phyloP scores from a whole-genome alignment of 2,329 filamentous ascomycete genomes.

The Calycina marina region DNA sequence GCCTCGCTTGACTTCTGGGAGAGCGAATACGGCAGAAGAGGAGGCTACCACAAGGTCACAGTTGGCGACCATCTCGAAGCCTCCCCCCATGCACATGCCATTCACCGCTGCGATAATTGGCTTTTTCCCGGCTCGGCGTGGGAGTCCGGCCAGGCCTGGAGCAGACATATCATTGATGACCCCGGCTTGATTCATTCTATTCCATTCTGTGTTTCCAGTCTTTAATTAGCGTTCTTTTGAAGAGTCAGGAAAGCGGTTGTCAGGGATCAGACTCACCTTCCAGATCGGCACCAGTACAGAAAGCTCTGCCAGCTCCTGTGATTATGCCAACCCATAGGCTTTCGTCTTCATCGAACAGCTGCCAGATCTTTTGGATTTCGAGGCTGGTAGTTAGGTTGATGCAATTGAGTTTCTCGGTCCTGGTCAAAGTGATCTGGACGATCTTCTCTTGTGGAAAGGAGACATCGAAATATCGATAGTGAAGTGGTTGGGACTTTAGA shows the following conservation, averaged over 20 bases:
- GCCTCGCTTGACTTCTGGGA: conserved; percentile 57
- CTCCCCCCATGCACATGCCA: conserved; percentile 40
- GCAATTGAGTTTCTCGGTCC: conserved; percentile 40
- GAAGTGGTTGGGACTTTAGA: too few species aligned
- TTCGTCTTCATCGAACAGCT: conserved; percentile 46
- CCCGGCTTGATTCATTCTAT: conserved; percentile 18
- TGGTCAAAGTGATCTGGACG: conserved; percentile 43
- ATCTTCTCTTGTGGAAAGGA: conserved; percentile 37
- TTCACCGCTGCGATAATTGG: conserved; percentile 46
- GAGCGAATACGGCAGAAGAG: conserved; percentile 40
- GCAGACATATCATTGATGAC: conserved; percentile 16
- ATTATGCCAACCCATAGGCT: conserved; percentile 45
- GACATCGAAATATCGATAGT: conserved; percentile 19
- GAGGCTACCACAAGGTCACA: conserved; percentile 51
- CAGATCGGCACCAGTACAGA: conserved; percentile 52
- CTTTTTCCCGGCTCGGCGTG: conserved; percentile 41
- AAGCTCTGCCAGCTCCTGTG: conserved; percentile 45
- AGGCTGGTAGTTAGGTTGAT: conserved; percentile 24
- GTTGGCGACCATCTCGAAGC: conserved; percentile 25
- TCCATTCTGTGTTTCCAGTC: conserved; percentile 33
- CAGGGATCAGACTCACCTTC: conserved; percentile 34
- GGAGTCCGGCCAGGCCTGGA: conserved; percentile 30
- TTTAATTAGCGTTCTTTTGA: conserved; percentile 18
- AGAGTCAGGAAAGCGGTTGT: conserved; percentile 21
- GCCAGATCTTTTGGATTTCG: conserved; percentile 32